phyloP scores from a whole-genome alignment of 1,284 basidiomycete species.

The Fomes fomentarius region DNA sequence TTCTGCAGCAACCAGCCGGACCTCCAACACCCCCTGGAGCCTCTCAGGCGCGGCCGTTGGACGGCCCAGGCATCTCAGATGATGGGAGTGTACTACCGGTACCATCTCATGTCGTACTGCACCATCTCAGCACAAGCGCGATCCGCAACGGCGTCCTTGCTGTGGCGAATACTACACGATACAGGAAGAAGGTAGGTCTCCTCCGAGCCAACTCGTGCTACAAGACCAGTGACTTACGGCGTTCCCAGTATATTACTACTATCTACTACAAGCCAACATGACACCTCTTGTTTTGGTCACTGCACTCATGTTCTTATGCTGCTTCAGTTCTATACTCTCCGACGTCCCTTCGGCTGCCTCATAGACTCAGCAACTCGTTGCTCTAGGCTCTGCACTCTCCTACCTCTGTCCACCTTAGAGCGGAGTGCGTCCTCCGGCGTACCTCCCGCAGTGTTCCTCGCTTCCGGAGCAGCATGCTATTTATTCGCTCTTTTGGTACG shows the following conservation, averaged over 20 bases:
- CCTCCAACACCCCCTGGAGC: constrained; percentile 20
- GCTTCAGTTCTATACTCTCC: background rate
- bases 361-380: constrained; percentile 4
- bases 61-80: constrained; percentile 66
- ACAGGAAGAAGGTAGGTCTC: constrained; percentile 84
- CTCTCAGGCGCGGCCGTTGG: constrained; percentile 26
- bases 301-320: background rate
- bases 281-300: constrained; percentile 13
- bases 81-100: constrained; percentile 94
- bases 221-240: constrained; percentile 16
- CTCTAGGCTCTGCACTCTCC: background rate
- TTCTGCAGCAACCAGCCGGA: constrained; percentile 17
- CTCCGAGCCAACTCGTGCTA: background rate
- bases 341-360: background rate
- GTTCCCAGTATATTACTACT: constrained; percentile 62
- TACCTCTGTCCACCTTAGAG: background rate
- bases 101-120: constrained; percentile 93
- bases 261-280: constrained; percentile 67
- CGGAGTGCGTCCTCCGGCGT: background rate
- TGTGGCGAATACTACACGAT: constrained; percentile 92
- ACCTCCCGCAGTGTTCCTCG: background rate
- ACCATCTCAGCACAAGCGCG: constrained; percentile 95
- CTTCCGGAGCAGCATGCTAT: background rate
- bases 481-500: background rate
- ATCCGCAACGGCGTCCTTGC: constrained; percentile 95